phyloP scores from a whole-genome alignment of 2,329 filamentous ascomycete species.

The Keithomyces neogunnii region DNA sequence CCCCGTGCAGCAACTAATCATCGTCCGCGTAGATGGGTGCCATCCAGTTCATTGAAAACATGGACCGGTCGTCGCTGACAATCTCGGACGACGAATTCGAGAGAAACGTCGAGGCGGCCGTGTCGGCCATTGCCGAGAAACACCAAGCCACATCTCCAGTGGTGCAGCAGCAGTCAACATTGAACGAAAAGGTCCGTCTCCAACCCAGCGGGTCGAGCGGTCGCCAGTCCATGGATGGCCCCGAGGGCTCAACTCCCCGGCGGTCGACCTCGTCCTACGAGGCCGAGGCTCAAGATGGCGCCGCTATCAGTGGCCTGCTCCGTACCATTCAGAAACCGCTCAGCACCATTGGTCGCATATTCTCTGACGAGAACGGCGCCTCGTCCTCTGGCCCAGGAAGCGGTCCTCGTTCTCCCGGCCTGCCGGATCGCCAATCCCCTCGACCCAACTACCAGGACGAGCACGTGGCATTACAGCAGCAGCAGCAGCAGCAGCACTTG shows the following conservation, averaged over 20 bases:
- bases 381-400: constrained; percentile 23
- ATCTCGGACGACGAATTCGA: constrained; percentile 96
- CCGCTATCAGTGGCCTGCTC: constrained; percentile 75
- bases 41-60: constrained; percentile 91
- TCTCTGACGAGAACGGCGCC: constrained; percentile 57
- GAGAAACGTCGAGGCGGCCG: constrained; percentile 88
- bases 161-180: constrained; percentile 27
- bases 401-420: constrained; percentile 28
- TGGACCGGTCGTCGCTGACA: constrained; percentile 88
- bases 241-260: constrained; percentile 31
- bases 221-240: constrained; percentile 33
- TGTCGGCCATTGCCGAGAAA: constrained; percentile 89
- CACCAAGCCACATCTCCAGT: constrained; percentile 51
- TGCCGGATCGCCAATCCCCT: constrained; percentile 19
- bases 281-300: constrained; percentile 56
- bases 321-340: constrained; percentile 87
- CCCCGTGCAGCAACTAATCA: neutral
- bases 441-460: constrained; percentile 17
- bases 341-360: constrained; percentile 88
- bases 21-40: constrained; percentile 61
- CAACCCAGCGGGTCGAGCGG: constrained; percentile 21
- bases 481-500: neutral
- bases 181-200: constrained; percentile 35
- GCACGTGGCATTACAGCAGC: neutral
- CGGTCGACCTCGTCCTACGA: constrained; percentile 49